These are phyloP conservation scores for Diplosphaera chodatii DNA, from an alignment of 139 green algal genomes.

Conservation along the genomic window DNA sequence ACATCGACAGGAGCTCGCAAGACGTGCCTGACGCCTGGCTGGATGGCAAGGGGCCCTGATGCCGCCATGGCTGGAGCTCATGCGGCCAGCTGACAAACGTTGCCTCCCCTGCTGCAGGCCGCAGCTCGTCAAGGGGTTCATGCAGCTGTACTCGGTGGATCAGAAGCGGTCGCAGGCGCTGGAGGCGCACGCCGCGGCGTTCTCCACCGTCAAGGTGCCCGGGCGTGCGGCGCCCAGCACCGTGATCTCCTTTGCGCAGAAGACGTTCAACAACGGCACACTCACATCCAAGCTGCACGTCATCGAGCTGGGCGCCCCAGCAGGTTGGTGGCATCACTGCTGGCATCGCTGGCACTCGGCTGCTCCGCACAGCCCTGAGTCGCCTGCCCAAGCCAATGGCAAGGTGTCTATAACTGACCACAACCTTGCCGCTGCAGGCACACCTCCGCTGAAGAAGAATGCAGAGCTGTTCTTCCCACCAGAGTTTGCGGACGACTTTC, in stretches of 20 bases:
- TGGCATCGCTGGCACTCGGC: neutral
- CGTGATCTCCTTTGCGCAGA: conserved; percentile 95
- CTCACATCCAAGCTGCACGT: conserved; percentile 95
- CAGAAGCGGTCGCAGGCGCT: conserved; percentile 92
- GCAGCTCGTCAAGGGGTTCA: conserved; percentile 93
- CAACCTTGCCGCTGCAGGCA: conserved; percentile 17
- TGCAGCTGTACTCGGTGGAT: conserved; percentile 98
- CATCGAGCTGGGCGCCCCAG: conserved; percentile 89
- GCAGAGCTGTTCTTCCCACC: conserved; percentile 98
- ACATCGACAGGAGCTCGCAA: too few species aligned
- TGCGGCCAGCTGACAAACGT: too few species aligned
- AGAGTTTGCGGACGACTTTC: conserved; percentile 99
- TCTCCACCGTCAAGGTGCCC: conserved; percentile 78
- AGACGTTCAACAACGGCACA: conserved; percentile 79
- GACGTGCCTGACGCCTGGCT: too few species aligned
- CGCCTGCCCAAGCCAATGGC: too few species aligned
- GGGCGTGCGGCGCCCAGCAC: conserved; percentile 56
- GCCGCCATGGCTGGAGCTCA: too few species aligned
- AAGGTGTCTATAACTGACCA: too few species aligned
- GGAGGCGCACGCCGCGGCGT: conserved; percentile 93
- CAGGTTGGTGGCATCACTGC: conserved; percentile 48
- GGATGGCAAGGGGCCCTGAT: too few species aligned
- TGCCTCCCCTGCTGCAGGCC: too few species aligned
- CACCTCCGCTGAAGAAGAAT: conserved; percentile 72
- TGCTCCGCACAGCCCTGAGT: too few species aligned